phyloP scores from a whole-genome alignment of 345 rosid genomes.

The Cardamine resedifolia region DNA sequence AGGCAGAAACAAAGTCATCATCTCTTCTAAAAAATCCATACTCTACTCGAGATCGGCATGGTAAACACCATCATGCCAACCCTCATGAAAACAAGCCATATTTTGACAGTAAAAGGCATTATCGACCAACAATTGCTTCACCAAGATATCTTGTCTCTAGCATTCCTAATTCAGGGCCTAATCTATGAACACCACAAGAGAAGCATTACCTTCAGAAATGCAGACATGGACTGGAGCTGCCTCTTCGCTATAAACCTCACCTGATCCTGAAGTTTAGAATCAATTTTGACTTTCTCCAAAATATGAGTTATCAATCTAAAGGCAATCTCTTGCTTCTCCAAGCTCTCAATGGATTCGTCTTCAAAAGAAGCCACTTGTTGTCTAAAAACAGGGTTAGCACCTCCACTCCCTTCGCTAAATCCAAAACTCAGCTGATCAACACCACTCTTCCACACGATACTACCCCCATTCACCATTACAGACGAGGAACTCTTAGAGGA shows the following conservation, averaged over 20 bases:
- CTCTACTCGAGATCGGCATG: constrained; percentile 9
- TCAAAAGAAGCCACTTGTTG: constrained; percentile 72
- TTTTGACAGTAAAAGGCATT: not conserved
- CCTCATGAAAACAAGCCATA: constrained; percentile 9
- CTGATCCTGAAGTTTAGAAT: constrained; percentile 72
- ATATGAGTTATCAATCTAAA: constrained; percentile 78
- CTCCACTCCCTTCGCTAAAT: constrained; percentile 56
- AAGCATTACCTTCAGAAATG: constrained; percentile 80
- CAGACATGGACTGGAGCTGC: constrained; percentile 90
- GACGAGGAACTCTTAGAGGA: constrained; percentile 49
- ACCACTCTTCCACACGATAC: constrained; percentile 57
- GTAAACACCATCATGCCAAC: constrained; percentile 16
- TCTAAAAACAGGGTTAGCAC: constrained; percentile 48
- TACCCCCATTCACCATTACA: constrained; percentile 57
- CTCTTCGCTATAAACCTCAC: constrained; percentile 69
- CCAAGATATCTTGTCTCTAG: constrained; percentile 14
- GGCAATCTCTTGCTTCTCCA: constrained; percentile 93
- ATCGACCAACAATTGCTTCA: constrained; percentile 1
- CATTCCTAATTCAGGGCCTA: constrained; percentile 10
- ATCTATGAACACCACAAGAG: not conserved
- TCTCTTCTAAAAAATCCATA: constrained; percentile 21
- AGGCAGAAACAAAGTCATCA: constrained; percentile 29
- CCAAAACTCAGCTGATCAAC: constrained; percentile 48
- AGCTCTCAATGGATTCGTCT: constrained; percentile 79
- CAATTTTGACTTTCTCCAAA: constrained; percentile 63